A percentile compares a stretch with the other conserved stretches of the same genome.
phyloP scores from a whole-genome alignment of 176 grass and related monocot species.

The Pharus latifolius region DNA sequence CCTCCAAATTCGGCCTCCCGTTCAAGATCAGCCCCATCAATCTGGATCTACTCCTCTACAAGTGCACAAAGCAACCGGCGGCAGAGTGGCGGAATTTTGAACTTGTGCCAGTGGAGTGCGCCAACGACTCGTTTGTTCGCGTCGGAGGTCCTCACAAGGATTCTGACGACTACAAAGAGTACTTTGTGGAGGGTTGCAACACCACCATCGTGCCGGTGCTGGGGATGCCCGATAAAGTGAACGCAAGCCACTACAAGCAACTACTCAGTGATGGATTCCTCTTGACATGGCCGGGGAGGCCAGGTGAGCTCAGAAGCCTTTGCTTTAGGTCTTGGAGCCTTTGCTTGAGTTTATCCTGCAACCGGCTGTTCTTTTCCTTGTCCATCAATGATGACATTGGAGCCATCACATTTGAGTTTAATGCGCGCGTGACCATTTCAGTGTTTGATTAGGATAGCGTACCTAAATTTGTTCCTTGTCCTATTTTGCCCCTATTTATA shows the following conservation, averaged over 20 bases:
- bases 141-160: not conserved
- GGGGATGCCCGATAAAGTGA: fast-evolving
- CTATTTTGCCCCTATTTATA: not conserved
- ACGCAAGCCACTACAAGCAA: not conserved
- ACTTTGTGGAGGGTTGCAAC: not conserved
- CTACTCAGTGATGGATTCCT: not conserved
- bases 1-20: not conserved
- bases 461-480: not conserved
- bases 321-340: not conserved
- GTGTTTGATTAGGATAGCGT: not conserved
- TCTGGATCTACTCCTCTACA: conserved; percentile 24
- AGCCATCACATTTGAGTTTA: conserved; percentile 5
- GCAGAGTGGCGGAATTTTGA: fast-evolving
- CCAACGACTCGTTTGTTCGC: not conserved
- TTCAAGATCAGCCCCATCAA: not conserved
- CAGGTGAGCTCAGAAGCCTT: not conserved
- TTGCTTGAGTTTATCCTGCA: not conserved
- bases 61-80: not conserved
- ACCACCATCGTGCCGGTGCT: not conserved
- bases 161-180: not conserved
- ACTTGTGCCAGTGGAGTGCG: not conserved
- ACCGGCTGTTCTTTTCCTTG: not conserved
- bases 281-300: conserved; percentile 30
- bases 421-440: not conserved
- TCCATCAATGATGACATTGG: not conserved